Percentiles rank a stretch among this genome's conserved stretches.
phyloP scores from a whole-genome alignment of 2,329 filamentous ascomycete species.

The Albophoma yamanashiensis region DNA sequence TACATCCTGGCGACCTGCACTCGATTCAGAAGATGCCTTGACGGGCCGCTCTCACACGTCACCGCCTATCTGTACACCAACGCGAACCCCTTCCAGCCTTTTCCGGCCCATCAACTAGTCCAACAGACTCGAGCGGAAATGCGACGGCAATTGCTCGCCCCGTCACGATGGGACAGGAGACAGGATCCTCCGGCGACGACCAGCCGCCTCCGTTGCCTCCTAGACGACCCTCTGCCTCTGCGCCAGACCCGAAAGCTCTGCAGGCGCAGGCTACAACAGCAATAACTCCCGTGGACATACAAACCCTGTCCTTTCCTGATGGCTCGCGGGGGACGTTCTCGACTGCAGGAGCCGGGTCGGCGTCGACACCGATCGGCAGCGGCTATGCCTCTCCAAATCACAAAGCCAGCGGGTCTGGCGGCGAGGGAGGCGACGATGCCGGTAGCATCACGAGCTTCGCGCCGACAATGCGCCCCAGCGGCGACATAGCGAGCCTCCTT shows the following conservation, averaged over 20 bases:
- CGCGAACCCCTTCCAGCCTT: background rate
- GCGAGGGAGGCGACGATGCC: constrained; percentile 46
- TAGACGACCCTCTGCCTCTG: constrained; percentile 27
- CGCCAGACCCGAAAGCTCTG: constrained; percentile 27
- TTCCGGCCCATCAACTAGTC: background rate
- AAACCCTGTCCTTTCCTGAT: constrained; percentile 64
- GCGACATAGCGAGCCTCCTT: constrained; percentile 74
- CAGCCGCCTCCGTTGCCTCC: constrained; percentile 46
- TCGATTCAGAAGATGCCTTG: background rate
- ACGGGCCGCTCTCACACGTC: background rate
- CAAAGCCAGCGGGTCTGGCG: constrained; percentile 17
- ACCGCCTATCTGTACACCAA: background rate
- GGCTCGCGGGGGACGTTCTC: constrained; percentile 55
- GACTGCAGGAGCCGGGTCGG: constrained; percentile 21
- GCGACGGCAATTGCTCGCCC: constrained; percentile 10
- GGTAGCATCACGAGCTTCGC: constrained; percentile 58
- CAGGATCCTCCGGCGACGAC: constrained; percentile 25
- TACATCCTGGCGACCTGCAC: background rate
- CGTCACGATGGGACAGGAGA: constrained; percentile 17
- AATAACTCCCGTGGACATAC: constrained; percentile 69
- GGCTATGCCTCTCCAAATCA: constrained; percentile 27
- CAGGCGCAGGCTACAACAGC: constrained; percentile 72
- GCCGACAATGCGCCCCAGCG: constrained; percentile 49
- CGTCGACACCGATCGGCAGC: constrained; percentile 27
- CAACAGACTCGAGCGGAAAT: constrained; percentile 12